phyloP scores from a whole-genome alignment of 768 basidiomycete species.

The Russula abietina region DNA sequence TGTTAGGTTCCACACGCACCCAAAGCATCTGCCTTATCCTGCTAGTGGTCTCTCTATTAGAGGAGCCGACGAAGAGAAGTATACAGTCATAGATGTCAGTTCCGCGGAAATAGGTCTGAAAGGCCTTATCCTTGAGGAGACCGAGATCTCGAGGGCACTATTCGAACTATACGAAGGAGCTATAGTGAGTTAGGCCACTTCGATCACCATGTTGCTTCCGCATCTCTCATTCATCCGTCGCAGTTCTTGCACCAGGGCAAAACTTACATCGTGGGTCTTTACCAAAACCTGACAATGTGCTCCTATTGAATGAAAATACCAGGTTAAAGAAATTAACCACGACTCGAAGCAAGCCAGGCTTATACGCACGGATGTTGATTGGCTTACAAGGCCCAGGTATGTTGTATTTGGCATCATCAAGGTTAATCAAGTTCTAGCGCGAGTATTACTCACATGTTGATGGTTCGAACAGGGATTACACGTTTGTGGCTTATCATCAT shows the following conservation, averaged over 20 bases:
- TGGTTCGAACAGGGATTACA: slow-evolving; percentile 56
- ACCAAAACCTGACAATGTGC: not conserved
- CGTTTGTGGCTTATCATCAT: slow-evolving; percentile 40
- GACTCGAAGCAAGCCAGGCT: slow-evolving; percentile 68
- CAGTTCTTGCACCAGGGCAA: slow-evolving; percentile 87
- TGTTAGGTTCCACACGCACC: slow-evolving; percentile 76
- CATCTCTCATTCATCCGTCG: slow-evolving; percentile 1
- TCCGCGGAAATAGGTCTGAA: slow-evolving; percentile 35
- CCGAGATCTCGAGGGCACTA: slow-evolving; percentile 75
- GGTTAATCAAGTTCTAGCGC: not conserved
- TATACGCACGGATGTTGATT: slow-evolving; percentile 71
- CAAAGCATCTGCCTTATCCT: slow-evolving; percentile 74
- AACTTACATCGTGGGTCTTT: slow-evolving; percentile 56
- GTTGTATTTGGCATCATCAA: not conserved
- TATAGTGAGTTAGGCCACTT: slow-evolving; percentile 44
- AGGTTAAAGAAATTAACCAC: slow-evolving; percentile 79
- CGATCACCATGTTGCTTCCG: not conserved
- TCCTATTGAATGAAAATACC: not conserved
- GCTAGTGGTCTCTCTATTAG: slow-evolving; percentile 68
- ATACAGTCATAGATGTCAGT: slow-evolving; percentile 63
- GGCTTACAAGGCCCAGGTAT: slow-evolving; percentile 69
- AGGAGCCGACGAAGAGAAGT: slow-evolving; percentile 71
- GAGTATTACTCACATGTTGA: slow-evolving; percentile 2
- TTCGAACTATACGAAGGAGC: slow-evolving; percentile 91
- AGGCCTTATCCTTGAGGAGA: slow-evolving; percentile 62